A percentile compares a stretch with the other conserved stretches of the same genome.
phyloP scores from a whole-genome alignment of 305 asterid species.

The Plantago lanceolata region DNA sequence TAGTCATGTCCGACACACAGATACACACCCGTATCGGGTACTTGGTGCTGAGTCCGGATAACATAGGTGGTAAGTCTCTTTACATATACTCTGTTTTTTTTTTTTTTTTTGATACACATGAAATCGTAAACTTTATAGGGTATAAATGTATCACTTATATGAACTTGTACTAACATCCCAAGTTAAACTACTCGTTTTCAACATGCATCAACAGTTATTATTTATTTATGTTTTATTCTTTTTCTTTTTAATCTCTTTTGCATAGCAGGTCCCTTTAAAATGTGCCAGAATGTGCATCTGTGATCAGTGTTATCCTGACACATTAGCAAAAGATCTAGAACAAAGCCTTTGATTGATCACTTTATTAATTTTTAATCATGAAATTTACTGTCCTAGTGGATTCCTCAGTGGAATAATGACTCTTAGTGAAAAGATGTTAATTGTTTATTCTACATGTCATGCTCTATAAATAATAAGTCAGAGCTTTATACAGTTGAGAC shows the following conservation, averaged over 20 bases:
- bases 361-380: constrained; percentile 16
- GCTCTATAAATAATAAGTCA: constrained; percentile 41
- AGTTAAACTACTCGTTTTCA: neutral
- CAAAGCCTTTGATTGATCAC: constrained; percentile 18
- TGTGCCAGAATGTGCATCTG: neutral
- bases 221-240: no score
- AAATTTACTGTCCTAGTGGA: constrained; percentile 25
- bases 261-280: neutral
- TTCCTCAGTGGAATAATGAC: constrained; percentile 25
- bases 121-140: no score
- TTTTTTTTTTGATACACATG: neutral
- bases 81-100: no score
- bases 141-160: no score
- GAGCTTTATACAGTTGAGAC: constrained; percentile 30
- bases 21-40: no score
- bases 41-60: no score
- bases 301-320: constrained; percentile 20
- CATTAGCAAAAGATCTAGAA: constrained; percentile 24
- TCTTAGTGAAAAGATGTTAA: constrained; percentile 4
- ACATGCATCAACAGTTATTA: no score
- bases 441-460: constrained; percentile 5
- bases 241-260: neutral
- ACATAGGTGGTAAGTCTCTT: no score
- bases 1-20: no score
- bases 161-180: neutral